phyloP scores from a whole-genome alignment of 2,329 filamentous ascomycete genomes.

The Cladosporium phlei region DNA sequence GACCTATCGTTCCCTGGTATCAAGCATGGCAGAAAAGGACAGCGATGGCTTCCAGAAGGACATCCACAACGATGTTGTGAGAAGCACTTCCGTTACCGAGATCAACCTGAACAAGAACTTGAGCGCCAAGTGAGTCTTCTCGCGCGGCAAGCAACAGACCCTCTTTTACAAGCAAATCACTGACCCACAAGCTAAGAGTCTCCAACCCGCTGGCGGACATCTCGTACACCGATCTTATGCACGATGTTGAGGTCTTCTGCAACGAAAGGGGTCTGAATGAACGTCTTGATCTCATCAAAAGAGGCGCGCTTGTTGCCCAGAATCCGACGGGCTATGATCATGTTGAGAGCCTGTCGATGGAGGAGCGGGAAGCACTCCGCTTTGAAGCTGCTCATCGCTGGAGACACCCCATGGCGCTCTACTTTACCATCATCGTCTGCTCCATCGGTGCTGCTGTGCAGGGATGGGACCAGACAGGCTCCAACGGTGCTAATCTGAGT shows the following conservation, averaged over 20 bases:
- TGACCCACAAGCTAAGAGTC: conserved; percentile 26
- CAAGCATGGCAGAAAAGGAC: conserved; percentile 7
- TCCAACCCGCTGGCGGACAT: conserved; percentile 54
- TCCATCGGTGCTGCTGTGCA: conserved; percentile 51
- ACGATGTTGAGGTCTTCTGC: conserved; percentile 53
- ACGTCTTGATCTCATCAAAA: conserved; percentile 39
- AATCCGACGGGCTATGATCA: conserved; percentile 44
- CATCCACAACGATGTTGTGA: neutral
- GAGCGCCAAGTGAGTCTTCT: conserved; percentile 20
- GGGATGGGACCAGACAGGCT: conserved; percentile 51
- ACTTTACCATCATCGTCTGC: conserved; percentile 49
- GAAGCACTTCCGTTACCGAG: conserved; percentile 2
- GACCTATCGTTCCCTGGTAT: neutral
- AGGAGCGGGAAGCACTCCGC: conserved; percentile 40
- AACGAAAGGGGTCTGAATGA: conserved; percentile 41
- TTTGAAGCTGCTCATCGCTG: conserved; percentile 47
- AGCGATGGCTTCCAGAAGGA: conserved; percentile 4
- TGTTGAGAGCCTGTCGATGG: conserved; percentile 40
- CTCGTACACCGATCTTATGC: conserved; percentile 48
- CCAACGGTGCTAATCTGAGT: conserved; percentile 50
- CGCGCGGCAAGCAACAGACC: conserved; percentile 9
- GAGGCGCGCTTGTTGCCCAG: conserved; percentile 48
- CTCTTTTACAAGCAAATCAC: conserved; percentile 8
- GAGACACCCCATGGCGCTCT: conserved; percentile 46
- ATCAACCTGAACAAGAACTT: conserved; percentile 25